These are phyloP conservation scores for Salvia miltiorrhiza DNA, from an alignment of 257 asterid genomes.

Conservation along the genomic window DNA sequence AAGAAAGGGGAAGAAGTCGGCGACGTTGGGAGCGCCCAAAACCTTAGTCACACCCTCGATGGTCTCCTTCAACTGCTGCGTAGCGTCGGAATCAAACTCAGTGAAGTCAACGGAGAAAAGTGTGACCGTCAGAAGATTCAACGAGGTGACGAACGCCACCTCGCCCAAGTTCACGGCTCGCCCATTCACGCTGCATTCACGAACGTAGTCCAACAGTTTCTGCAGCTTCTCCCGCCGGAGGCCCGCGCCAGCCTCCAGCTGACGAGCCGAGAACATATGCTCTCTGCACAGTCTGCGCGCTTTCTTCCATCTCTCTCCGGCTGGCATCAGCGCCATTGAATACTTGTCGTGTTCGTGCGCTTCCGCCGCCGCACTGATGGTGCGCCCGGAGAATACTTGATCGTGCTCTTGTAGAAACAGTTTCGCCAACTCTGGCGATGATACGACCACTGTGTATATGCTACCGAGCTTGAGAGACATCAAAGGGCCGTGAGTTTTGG, in stretches of 20 bases:
- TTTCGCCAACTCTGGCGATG: constrained; percentile 24
- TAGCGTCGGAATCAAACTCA: background rate
- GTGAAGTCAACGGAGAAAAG: constrained; percentile 23
- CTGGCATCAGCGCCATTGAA: constrained; percentile 21
- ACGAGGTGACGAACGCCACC: constrained; percentile 26
- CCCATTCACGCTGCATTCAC: constrained; percentile 2
- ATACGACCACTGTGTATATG: constrained; percentile 17
- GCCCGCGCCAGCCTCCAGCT: constrained; percentile 29
- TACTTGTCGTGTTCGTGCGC: constrained; percentile 10
- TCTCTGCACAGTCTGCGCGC: constrained; percentile 27
- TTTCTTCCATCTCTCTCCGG: constrained; percentile 19
- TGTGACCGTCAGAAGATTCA: constrained; percentile 27
- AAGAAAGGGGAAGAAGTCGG: constrained; percentile 15
- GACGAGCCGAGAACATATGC: constrained; percentile 20
- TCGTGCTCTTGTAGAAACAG: constrained; percentile 28
- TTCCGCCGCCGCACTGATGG: background rate
- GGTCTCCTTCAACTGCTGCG: constrained; percentile 27
- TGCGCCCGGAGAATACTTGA: constrained; percentile 22
- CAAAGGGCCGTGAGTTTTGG: constrained; percentile 37
- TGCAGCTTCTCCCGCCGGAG: constrained; percentile 30
- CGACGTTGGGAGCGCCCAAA: constrained; percentile 8
- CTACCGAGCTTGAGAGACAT: constrained; percentile 36
- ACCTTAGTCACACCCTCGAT: constrained; percentile 10
- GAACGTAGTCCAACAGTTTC: constrained; percentile 23
- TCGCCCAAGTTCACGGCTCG: constrained; percentile 25